phyloP scores from a whole-genome alignment of 2,329 filamentous ascomycete genomes.

The Plenodomus tracheiphilus region DNA sequence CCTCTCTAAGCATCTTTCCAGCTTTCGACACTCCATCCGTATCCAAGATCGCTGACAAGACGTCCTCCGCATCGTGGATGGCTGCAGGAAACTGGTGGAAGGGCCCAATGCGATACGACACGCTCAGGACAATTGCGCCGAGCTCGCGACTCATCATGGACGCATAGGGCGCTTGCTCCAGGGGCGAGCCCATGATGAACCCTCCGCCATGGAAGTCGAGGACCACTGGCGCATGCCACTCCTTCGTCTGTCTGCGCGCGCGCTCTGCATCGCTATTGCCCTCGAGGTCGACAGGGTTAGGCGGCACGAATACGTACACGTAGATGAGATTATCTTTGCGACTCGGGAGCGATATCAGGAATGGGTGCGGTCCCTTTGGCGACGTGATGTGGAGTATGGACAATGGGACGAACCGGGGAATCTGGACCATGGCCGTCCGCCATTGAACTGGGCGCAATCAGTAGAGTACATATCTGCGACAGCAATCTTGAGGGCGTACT shows the following conservation, averaged over 20 bases:
- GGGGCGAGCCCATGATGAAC: conserved; percentile 49
- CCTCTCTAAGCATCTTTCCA: conserved; percentile 38
- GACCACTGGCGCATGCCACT: conserved; percentile 45
- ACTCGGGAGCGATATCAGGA: conserved; percentile 46
- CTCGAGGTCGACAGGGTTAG: conserved; percentile 34
- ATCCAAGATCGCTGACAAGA: conserved; percentile 49
- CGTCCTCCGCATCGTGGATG: conserved; percentile 53
- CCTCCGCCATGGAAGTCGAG: conserved; percentile 51
- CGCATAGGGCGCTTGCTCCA: conserved; percentile 53
- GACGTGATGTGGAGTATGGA: conserved; percentile 45
- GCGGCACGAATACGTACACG: conserved; percentile 49
- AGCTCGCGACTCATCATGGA: conserved; percentile 51
- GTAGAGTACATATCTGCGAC: not conserved
- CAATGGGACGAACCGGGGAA: conserved; percentile 44
- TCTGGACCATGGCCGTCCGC: conserved; percentile 43
- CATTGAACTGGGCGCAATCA: conserved; percentile 26
- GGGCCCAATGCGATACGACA: conserved; percentile 54
- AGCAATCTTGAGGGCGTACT: conserved; percentile 20
- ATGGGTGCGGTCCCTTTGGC: conserved; percentile 48
- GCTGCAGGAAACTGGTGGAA: conserved; percentile 53
- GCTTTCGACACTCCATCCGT: conserved; percentile 34
- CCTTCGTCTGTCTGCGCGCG: conserved; percentile 20
- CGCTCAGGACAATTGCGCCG: conserved; percentile 49
- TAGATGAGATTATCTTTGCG: conserved; percentile 44
- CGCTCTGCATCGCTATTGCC: conserved; percentile 20